Evolutionary conservation across 257 asterid genomes (phyloP), one percentile per base, ranked within the genome.

Genomic region (Euphrasia confusa): DNA sequence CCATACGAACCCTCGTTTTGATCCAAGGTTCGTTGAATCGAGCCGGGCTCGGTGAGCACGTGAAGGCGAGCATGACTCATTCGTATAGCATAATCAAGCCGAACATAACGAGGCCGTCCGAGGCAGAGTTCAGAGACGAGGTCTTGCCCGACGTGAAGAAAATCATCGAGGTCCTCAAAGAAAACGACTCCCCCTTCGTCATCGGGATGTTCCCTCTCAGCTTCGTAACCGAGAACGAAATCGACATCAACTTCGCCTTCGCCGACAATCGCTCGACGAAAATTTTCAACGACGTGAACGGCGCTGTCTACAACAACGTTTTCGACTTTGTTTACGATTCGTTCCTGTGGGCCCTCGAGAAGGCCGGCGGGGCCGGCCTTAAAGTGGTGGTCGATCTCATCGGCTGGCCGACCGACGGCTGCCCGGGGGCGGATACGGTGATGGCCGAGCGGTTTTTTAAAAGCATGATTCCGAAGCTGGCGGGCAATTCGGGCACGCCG

Each of bases 381-480:
- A 45, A 71, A 4, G 14, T 81, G 7, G 42, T 72, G 4, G 58
- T 81, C 1, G 68, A 79, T 12, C 67, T 52, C 18, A 24, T 79
- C 35, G 83, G 88, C 0, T 84, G 85, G 85, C 88, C 88, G 1
- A 81, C 84, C 0, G 84, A 84, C n/a, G 83, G 86, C 5, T 61
- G n/a, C 39, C 6, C 1, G 1, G 30, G 54, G 1, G 86, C 83
- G 4, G 68, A 26, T 15, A 3, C 49, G 14, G 2, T 47, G 3
- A 8, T 13, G 10, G 81, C 83, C 0, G 83, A 79, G 58, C 68
- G 83, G 3, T 79, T 69, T 69, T 70, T 42, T 65, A 64, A 62
- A 9, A 53, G 68, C 44, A 17, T 84, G 0, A 58, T 81, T 7
- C 80, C 75, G 1, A 53, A 3, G 2, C 61, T 72, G 5, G 4